Percentiles rank a stretch among this genome's conserved stretches.
Conservation (phyloP, 768 basidiomycete species). For the Termitomyces bulborhizus region DNA sequence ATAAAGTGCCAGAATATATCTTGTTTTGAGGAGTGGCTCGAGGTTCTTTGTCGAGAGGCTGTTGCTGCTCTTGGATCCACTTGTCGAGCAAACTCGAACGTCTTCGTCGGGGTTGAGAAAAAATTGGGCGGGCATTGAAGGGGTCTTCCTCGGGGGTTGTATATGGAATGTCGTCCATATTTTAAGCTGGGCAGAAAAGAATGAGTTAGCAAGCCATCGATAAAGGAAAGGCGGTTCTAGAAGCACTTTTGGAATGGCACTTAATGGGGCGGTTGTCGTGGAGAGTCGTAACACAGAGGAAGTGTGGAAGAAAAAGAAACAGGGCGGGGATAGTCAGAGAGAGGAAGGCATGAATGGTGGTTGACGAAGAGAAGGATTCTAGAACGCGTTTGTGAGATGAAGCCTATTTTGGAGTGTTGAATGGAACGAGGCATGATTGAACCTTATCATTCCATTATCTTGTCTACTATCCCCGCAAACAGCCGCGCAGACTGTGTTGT, state of each 20-base stretch:
- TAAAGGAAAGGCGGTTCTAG: not conserved
- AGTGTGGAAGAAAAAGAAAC: not conserved
- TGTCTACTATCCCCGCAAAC: constrained; percentile 53
- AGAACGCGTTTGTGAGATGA: constrained; percentile 24
- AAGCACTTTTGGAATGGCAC: not conserved
- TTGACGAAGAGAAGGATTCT: constrained; percentile 7
- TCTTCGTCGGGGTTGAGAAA: constrained; percentile 27
- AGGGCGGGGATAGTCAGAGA: not conserved
- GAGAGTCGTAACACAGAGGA: constrained; percentile 2
- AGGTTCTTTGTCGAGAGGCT: constrained; percentile 12
- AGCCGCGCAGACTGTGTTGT: constrained; percentile 64
- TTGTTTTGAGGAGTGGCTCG: constrained; percentile 23
- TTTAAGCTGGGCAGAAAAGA: not conserved
- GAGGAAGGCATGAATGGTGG: constrained; percentile 13
- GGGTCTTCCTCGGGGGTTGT: constrained; percentile 48
- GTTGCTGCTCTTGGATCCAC: constrained; percentile 49
- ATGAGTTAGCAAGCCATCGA: not conserved
- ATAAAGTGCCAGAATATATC: constrained; percentile 28
- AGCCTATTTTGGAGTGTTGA: constrained; percentile 26
- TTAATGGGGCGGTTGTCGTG: not conserved
- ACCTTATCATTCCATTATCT: constrained; percentile 5
- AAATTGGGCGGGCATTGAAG: constrained; percentile 33
- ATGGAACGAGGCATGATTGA: constrained; percentile 28
- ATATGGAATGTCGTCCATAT: constrained; percentile 38
- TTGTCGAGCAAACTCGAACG: constrained; percentile 48